A percentile compares a stretch with the other conserved stretches of the same genome.
phyloP scores from a whole-genome alignment of 1,284 basidiomycete species.

The Caloboletus firmus region DNA sequence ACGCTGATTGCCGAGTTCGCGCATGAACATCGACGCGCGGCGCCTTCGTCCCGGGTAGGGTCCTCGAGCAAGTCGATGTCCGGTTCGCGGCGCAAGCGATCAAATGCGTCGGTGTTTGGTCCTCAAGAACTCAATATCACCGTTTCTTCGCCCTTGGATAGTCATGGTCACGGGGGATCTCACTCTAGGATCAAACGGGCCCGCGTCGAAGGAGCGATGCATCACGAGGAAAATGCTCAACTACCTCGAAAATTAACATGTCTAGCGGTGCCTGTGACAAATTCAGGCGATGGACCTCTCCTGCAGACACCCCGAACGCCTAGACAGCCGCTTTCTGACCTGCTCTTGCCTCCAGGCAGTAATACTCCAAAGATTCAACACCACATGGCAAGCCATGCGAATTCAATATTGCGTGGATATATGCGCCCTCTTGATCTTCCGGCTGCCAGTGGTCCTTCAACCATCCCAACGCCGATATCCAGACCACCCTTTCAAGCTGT shows the following conservation, averaged over 20 bases:
- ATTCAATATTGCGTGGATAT: slow-evolving; percentile 7
- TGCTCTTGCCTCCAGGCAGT: slow-evolving; percentile 5
- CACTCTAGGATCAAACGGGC: slow-evolving; percentile 11
- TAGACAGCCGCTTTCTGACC: slow-evolving; percentile 23
- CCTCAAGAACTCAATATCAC: not conserved
- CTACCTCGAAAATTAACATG: slow-evolving; percentile 14
- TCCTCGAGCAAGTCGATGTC: not conserved
- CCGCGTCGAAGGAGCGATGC: slow-evolving; percentile 5
- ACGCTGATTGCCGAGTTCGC: slow-evolving; percentile 10
- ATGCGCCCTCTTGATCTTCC: slow-evolving; percentile 6
- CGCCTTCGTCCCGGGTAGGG: slow-evolving; percentile 4
- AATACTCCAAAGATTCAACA: not conserved
- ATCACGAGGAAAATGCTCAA: not conserved
- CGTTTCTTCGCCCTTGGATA: slow-evolving; percentile 18
- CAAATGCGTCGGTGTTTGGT: not conserved
- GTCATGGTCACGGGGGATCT: not conserved
- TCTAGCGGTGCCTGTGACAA: slow-evolving; percentile 1
- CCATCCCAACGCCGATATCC: not conserved
- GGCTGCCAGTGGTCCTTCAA: not conserved
- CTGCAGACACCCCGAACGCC: slow-evolving; percentile 15
- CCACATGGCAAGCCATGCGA: not conserved
- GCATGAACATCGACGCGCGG: not conserved
- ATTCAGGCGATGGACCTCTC: not conserved
- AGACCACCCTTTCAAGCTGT: not conserved
- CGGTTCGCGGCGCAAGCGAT: slow-evolving; percentile 2